Base-by-base conservation (phyloP, 139 green algal genomes). In the Chlamydomonas sp. region DNA sequence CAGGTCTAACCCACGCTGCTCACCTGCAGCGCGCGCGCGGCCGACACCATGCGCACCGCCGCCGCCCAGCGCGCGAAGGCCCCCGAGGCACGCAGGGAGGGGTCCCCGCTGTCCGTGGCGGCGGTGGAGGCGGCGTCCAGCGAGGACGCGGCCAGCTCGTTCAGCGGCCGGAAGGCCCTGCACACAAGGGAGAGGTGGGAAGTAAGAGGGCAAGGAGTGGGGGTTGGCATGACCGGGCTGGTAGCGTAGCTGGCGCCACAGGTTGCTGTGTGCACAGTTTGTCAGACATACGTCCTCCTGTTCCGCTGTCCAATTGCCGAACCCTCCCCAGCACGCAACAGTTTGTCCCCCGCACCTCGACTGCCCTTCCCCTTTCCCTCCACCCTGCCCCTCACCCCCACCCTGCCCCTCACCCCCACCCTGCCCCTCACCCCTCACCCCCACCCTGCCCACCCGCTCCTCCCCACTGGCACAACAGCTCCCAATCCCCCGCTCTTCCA, bases 41-140 rank as follows among this genome's bases (percentile, higher is more conserved):
- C 83, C 8, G 83, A 66, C 3, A 91, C 63, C 78, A 90, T 91
- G n/a, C 90, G 79, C 68, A 93, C 90, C 20, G 79, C 85, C 1
- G 84, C 77, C 2, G 88, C 72, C 90, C 90, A 93, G 49, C 79
- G 80, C 17, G 63, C 83, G 59, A 92, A 67, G 8, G 89, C 84
- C 4, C 77, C 14, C 8, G 64, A 75, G 17, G 87, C 84, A 16
- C 83, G 83, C 3, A 57, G 3, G 61, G 12, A 73, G 62, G 83
- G 83, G 5, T 79, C n/a, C 10, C 14, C 61, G 8, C 63, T 7
- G 0, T 85, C 80, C 2, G 69, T 59, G 59, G 9, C 81, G 69
- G 80, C 80, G 8, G 81, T 86, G 18, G 69, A 80, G 1, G 77
- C 83, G 61, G 83, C 72, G 60, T 87, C 83, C 62, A 87, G 83